Evolutionary conservation across 441 rosid species (phyloP).

Genomic region (Eutrema salsugineum): DNA sequence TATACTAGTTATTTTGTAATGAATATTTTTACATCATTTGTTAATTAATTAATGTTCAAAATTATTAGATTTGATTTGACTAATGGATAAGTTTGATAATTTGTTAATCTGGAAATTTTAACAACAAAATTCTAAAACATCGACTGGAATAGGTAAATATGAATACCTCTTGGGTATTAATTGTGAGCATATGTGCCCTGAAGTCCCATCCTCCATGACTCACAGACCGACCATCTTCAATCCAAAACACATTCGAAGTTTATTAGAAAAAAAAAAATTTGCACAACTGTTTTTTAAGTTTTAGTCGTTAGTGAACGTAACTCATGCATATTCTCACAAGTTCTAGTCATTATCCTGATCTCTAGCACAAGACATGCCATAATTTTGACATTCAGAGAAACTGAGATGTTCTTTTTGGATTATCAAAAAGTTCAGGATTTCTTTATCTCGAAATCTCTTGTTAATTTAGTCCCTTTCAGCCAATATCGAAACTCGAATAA

Average conservation of each 20-base stretch:
- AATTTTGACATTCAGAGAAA: not conserved
- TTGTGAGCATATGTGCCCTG: conserved; percentile 51
- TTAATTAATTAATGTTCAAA: not conserved
- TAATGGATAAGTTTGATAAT: not conserved
- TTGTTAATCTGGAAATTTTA: no score
- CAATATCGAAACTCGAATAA: not conserved
- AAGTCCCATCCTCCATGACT: conserved; percentile 63
- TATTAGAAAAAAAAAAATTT: no score
- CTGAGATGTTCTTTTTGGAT: not conserved
- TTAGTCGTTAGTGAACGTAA: no score
- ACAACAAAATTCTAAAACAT: not conserved
- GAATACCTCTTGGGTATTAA: conserved; percentile 62
- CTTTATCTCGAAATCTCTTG: not conserved
- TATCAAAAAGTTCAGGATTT: not conserved
- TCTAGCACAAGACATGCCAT: not conserved
- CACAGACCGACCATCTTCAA: conserved; percentile 52
- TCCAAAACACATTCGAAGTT: no score
- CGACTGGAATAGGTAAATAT: not conserved
- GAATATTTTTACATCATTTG: no score
- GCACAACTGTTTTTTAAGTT: no score
- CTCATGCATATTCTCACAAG: no score
- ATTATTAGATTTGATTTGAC: not conserved
- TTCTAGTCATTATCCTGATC: no score
- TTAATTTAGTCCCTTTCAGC: not conserved
- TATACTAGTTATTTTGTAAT: not conserved